Base-by-base conservation (phyloP, 2,329 filamentous ascomycete species). In the Colletotrichum tanaceti region DNA sequence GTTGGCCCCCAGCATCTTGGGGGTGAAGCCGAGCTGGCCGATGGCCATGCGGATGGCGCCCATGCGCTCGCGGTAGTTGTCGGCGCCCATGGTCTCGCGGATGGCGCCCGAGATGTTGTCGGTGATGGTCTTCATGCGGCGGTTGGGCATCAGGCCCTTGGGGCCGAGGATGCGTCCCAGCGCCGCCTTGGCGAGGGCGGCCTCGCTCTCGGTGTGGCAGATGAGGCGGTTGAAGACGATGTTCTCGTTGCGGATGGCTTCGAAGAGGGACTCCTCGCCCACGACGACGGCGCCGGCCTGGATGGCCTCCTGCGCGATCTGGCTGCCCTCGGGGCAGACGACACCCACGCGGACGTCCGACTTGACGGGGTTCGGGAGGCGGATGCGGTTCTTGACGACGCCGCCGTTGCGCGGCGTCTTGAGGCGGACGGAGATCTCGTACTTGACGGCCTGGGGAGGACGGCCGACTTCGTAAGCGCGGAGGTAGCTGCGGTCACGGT, bases 401-500 rank as follows among this genome's bases (percentile, higher is more conserved):
- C 94, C 91, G 0, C 94, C 94, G 79, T 94, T 94, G 79, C 94
- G 95, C 73, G 89, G 85, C 1, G 95, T 94, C 75, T 91, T 91
- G 71, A 99, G 83, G 76, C 91, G 94, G 74, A 99, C 83, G 75
- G 93, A 87, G 58, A 98, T 75, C 79, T 98, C 96, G 83, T 99
- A 99, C 79, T 98, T 98, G 73, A 90, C 85, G 13, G 85, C 84
- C 3, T 86, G 85, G 3, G 93, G 91, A 57, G 90, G 87, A 61
- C 89, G 89, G 76, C 96, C 95, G 74, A 98, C 94, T 87, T 99
- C 96, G 76, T 91, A 90, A 55, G 96, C 95, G 75, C 93, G 93
- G 72, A 99, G 89, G 78, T 97, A 96, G 77, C 94, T 97, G 63
- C 59, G 53, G n/a, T 28, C 2, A 35, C 22, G 58, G 28, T n/a